Percentiles rank a stretch among this genome's conserved stretches.
Conservation (phyloP, 169 alveolate genomes). For the Condylostoma magnum region DNA sequence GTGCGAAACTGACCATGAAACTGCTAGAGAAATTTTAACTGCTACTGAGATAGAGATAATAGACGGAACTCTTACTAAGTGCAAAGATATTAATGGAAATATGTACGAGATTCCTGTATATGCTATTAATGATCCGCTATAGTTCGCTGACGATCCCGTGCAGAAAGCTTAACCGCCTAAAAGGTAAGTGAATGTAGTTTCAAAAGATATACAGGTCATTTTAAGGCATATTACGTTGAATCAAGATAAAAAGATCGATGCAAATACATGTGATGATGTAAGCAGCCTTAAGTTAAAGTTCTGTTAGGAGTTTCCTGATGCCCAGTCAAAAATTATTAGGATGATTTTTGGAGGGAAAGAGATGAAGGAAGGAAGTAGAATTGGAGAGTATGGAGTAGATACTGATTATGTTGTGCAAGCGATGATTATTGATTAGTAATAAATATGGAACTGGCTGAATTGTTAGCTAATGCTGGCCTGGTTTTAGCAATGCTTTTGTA, state of each 20-base stretch:
- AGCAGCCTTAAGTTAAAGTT: too few relatives aligned
- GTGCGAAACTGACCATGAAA: constrained; percentile 14
- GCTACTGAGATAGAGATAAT: background rate
- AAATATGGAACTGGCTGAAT: too few relatives aligned
- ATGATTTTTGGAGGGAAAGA: constrained; percentile 22
- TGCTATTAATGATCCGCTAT: constrained; percentile 12
- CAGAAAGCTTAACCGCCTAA: background rate
- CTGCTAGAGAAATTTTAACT: background rate
- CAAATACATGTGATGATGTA: too few relatives aligned
- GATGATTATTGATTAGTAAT: too few relatives aligned
- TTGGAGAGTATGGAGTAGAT: background rate
- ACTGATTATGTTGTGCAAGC: background rate
- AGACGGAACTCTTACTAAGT: background rate
- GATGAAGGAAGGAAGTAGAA: background rate
- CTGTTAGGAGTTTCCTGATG: too few relatives aligned
- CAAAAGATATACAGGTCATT: too few relatives aligned
- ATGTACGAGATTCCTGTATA: constrained; percentile 17
- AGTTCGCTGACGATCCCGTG: background rate
- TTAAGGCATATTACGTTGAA: too few relatives aligned
- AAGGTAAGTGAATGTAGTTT: background rate
- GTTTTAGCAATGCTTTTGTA: background rate
- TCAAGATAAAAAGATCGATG: too few relatives aligned
- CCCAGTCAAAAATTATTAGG: too few relatives aligned
- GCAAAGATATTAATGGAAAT: constrained; percentile 11
- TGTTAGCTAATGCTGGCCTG: too few relatives aligned